phyloP scores from a whole-genome alignment of 2,329 filamentous ascomycete genomes.

The Penicillium sp. region DNA sequence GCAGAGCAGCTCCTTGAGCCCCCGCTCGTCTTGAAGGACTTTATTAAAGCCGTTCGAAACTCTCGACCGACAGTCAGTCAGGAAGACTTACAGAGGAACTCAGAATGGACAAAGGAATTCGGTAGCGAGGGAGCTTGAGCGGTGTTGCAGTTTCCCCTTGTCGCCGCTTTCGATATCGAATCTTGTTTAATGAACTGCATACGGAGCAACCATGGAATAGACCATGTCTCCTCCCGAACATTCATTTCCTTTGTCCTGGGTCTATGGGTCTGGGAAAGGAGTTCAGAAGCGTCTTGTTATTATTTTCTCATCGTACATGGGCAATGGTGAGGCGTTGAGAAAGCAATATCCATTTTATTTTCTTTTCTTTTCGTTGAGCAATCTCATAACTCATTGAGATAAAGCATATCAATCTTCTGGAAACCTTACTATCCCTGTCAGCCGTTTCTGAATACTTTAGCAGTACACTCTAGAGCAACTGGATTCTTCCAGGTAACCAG shows the following conservation, averaged over 20 bases:
- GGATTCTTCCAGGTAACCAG: too few species aligned
- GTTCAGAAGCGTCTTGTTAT: constrained; percentile 28
- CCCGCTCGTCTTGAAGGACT: constrained; percentile 80
- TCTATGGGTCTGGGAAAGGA: constrained; percentile 7
- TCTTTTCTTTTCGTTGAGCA: too few species aligned
- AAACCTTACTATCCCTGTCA: too few species aligned
- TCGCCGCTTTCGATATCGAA: constrained; percentile 4
- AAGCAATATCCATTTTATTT: constrained; percentile 19
- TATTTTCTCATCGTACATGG: constrained; percentile 5
- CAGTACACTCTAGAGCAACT: too few species aligned
- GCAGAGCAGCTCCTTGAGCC: constrained; percentile 82
- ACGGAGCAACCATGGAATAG: constrained; percentile 3
- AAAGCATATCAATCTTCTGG: too few species aligned
- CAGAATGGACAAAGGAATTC: constrained; percentile 94
- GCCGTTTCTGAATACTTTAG: too few species aligned
- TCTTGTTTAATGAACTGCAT: constrained; percentile 4
- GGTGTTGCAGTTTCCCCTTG: background rate
- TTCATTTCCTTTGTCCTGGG: background rate
- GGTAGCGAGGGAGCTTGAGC: constrained; percentile 72
- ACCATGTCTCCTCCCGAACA: constrained; percentile 6
- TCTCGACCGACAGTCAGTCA: constrained; percentile 84
- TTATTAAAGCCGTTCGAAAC: constrained; percentile 82
- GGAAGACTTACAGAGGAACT: constrained; percentile 75
- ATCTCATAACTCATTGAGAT: too few species aligned
- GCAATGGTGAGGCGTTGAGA: constrained; percentile 27